A percentile compares a stretch with the other conserved stretches of the same genome.
These are phyloP conservation scores for Aurantiochytrium sp. DNA, from an alignment of 108 stramenopile genomes.

Conservation along the genomic window DNA sequence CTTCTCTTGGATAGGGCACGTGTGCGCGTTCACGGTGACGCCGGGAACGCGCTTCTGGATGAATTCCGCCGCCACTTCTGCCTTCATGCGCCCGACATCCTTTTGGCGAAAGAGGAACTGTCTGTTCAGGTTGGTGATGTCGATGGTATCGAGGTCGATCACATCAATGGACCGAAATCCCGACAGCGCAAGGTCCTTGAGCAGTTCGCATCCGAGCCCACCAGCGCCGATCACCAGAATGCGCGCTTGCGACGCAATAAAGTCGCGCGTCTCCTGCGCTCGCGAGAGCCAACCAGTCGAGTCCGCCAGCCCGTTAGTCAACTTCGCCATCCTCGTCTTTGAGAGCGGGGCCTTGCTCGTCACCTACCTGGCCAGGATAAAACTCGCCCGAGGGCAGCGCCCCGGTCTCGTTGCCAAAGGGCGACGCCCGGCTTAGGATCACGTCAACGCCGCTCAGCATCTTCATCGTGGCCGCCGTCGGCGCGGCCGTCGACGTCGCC, in stretches of 20 bases:
- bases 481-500: not conserved
- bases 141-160: conserved; percentile 97
- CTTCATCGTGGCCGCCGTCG: not conserved
- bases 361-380: conserved; percentile 40
- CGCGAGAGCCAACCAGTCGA: no score
- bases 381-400: conserved; percentile 50
- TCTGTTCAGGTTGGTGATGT: conserved; percentile 96
- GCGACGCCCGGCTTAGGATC: conserved; percentile 41
- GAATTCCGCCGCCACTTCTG: conserved; percentile 59
- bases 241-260: not conserved
- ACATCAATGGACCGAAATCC: conserved; percentile 84
- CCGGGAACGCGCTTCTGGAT: conserved; percentile 50
- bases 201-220: conserved; percentile 91
- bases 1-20: conserved; percentile 91
- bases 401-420: conserved; percentile 55
- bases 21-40: conserved; percentile 67
- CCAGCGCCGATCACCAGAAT: conserved; percentile 96
- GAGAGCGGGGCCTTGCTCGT: no score
- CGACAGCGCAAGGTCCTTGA: conserved; percentile 87
- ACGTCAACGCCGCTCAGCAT: not conserved
- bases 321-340: not conserved
- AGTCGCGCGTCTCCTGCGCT: not conserved
- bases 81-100: conserved; percentile 55
- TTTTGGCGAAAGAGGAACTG: conserved; percentile 80
- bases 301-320: not conserved